phyloP scores from a whole-genome alignment of 805 yeast species.

The Ogataea nonfermentans region DNA sequence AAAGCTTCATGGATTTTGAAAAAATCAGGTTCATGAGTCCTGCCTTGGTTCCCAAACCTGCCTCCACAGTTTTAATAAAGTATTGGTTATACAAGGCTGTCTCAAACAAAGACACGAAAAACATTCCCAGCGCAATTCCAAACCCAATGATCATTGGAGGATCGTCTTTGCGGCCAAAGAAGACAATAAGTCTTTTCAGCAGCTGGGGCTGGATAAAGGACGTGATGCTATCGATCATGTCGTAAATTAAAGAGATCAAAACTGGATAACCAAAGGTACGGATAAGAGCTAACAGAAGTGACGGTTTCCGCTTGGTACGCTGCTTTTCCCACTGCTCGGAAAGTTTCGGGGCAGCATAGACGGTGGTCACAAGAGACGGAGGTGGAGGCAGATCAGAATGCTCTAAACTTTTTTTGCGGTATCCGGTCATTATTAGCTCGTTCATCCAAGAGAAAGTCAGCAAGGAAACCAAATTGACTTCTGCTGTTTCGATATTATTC shows the following conservation, averaged over 20 bases:
- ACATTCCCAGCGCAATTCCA: slow-evolving; percentile 61
- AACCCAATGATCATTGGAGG: slow-evolving; percentile 60
- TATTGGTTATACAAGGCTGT: slow-evolving; percentile 70
- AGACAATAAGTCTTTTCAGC: slow-evolving; percentile 47
- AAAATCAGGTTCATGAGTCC: slow-evolving; percentile 67
- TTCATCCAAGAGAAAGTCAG: slow-evolving; percentile 93
- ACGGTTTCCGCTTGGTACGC: slow-evolving; percentile 26
- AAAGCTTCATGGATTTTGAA: slow-evolving; percentile 65
- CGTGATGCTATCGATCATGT: slow-evolving; percentile 38
- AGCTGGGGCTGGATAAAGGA: slow-evolving; percentile 56
- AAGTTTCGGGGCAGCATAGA: slow-evolving; percentile 32
- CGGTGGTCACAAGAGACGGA: slow-evolving; percentile 37
- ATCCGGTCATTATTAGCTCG: slow-evolving; percentile 73
- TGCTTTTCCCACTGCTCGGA: slow-evolving; percentile 37
- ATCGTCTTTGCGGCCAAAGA: slow-evolving; percentile 34
- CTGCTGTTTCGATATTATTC: slow-evolving; percentile 26
- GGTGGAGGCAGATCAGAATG: slow-evolving; percentile 44
- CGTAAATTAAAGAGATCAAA: slow-evolving; percentile 35
- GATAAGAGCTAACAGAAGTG: slow-evolving; percentile 35
- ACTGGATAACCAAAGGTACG: slow-evolving; percentile 39
- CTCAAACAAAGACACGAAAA: slow-evolving; percentile 55
- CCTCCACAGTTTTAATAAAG: slow-evolving; percentile 52
- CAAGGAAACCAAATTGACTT: slow-evolving; percentile 65
- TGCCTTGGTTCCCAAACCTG: slow-evolving; percentile 64
- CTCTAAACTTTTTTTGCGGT: slow-evolving; percentile 32